A percentile compares a stretch with the other conserved stretches of the same genome.
phyloP scores from a whole-genome alignment of 768 basidiomycete genomes.

The Hysterangium stoloniferum region DNA sequence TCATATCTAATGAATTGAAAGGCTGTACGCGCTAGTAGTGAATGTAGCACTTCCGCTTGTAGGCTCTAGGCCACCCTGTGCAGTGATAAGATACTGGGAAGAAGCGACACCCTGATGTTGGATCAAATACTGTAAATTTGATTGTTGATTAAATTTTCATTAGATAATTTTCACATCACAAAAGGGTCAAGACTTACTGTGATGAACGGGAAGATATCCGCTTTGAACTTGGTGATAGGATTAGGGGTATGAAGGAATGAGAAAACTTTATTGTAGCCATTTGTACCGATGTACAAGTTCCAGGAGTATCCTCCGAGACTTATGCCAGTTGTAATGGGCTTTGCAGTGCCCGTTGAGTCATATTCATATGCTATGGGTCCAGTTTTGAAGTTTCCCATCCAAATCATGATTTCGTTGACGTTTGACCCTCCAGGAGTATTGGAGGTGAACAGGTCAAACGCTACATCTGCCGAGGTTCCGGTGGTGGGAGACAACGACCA shows the following conservation, averaged over 20 bases:
- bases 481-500: constrained; percentile 42
- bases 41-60: constrained; percentile 23
- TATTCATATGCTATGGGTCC: constrained; percentile 49
- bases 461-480: constrained; percentile 47
- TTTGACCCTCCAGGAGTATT: constrained; percentile 38
- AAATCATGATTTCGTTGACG: constrained; percentile 50
- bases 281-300: constrained; percentile 47
- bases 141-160: too few species aligned
- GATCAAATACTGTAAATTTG: constrained; percentile 41
- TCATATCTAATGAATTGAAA: constrained; percentile 4
- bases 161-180: too few species aligned
- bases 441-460: constrained; percentile 61
- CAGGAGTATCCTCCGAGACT: constrained; percentile 44
- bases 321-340: constrained; percentile 38
- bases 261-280: constrained; percentile 40
- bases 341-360: constrained; percentile 36
- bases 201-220: constrained; percentile 47
- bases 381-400: constrained; percentile 52
- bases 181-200: constrained; percentile 24
- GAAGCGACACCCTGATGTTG: constrained; percentile 35
- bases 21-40: constrained; percentile 6
- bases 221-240: constrained; percentile 40
- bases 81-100: constrained; percentile 50
- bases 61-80: constrained; percentile 58
- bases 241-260: constrained; percentile 33